Percentiles rank a stretch among this genome's conserved stretches.
These are phyloP conservation scores for Pythium aristosporum DNA, from an alignment of 352 stramenopile genomes.

Conservation along the genomic window DNA sequence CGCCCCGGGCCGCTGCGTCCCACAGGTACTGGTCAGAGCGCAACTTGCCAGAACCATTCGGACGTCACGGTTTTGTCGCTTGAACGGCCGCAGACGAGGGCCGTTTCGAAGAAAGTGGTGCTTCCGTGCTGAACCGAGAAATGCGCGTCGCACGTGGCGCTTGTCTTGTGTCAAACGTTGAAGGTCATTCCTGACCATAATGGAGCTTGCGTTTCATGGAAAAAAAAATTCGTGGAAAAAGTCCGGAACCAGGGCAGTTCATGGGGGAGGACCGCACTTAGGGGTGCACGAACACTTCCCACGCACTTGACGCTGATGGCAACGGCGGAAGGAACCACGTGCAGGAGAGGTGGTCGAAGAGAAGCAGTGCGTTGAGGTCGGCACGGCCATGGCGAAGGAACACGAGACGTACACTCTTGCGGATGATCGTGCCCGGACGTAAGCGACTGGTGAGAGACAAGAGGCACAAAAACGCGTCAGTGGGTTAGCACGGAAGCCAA, in stretches of 20 bases:
- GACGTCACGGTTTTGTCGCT: conserved; percentile 4
- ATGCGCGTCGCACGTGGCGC: conserved; percentile 8
- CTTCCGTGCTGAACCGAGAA: conserved; percentile 21
- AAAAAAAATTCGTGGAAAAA: conserved; percentile 8
- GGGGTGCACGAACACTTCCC: conserved; percentile 32
- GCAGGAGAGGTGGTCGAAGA: conserved; percentile 55
- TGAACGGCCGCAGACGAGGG: conserved; percentile 9
- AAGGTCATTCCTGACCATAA: neutral
- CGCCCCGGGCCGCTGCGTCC: neutral
- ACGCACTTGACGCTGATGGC: conserved; percentile 9
- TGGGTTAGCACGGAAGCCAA: neutral
- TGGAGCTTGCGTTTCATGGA: conserved; percentile 16
- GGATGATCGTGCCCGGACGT: conserved; percentile 48
- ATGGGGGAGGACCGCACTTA: conserved; percentile 1
- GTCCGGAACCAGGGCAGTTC: neutral
- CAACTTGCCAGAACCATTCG: conserved; percentile 15
- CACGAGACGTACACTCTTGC: conserved; percentile 58
- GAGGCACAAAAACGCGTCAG: conserved; percentile 1
- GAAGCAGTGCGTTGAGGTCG: conserved; percentile 46
- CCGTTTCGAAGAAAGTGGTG: conserved; percentile 19
- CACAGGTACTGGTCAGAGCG: neutral
- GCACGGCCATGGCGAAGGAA: conserved; percentile 47
- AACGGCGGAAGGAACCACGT: conserved; percentile 57
- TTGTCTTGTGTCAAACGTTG: neutral
- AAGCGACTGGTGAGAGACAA: conserved; percentile 33